These are phyloP conservation scores for Paramecium biaurelia DNA, from an alignment of 73 alveolate species.

Conservation along the genomic window DNA sequence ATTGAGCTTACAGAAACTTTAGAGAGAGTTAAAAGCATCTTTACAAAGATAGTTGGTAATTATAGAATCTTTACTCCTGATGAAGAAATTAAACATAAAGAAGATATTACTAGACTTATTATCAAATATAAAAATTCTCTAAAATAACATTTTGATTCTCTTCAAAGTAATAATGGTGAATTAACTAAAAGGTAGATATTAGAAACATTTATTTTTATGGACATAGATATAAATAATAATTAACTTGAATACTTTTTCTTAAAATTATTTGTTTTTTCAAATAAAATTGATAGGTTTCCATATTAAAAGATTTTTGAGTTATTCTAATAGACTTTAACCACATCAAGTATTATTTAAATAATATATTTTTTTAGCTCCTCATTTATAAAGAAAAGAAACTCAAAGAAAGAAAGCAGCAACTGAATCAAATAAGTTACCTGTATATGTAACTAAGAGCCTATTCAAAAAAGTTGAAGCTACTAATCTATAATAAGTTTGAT, in stretches of 20 bases:
- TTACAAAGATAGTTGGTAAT: conserved; percentile 30
- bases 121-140: conserved; percentile 12
- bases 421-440: neutral
- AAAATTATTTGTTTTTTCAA: conserved; percentile 7
- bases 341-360: neutral
- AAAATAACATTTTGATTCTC: conserved; percentile 34
- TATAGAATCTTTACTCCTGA: neutral
- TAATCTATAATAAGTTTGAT: conserved; percentile 5
- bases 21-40: conserved; percentile 25
- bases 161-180: conserved; percentile 22
- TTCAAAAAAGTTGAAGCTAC: neutral
- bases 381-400: neutral
- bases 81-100: conserved; percentile 12
- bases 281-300: conserved; percentile 47
- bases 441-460: neutral
- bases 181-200: neutral
- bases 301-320: conserved; percentile 38
- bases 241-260: conserved; percentile 31
- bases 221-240: neutral
- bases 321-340: neutral
- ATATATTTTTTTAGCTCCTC: neutral
- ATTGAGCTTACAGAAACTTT: conserved; percentile 11
- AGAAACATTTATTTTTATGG: conserved; percentile 52
- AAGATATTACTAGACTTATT: neutral
- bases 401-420: neutral